A percentile compares a stretch with the other conserved stretches of the same genome.
Conservation (phyloP, 148 eudicot species). For the Rhododendron ferrugineum region DNA sequence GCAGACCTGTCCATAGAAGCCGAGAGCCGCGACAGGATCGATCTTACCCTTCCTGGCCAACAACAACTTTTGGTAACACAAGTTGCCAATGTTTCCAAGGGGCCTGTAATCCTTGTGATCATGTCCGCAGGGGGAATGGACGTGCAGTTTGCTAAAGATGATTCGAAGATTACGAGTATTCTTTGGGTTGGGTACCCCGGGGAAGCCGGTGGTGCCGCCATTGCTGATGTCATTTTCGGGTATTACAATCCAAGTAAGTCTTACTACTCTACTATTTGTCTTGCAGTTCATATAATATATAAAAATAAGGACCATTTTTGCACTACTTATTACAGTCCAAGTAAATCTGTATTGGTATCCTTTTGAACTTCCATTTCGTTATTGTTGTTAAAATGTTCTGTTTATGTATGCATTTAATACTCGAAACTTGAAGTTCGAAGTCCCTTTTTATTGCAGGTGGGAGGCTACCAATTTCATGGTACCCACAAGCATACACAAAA, state of each 20-base stretch:
- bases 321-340: background rate
- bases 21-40: slow-evolving; percentile 39
- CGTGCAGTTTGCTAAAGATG: slow-evolving; percentile 32
- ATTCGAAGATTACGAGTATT: slow-evolving; percentile 44
- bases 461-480: slow-evolving; percentile 67
- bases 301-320: background rate
- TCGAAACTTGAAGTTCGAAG: background rate
- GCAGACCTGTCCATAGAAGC: slow-evolving; percentile 48
- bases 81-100: slow-evolving; percentile 38
- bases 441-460: slow-evolving; percentile 37
- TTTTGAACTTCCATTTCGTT: background rate
- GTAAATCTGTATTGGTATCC: background rate
- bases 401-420: background rate
- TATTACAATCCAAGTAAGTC: slow-evolving; percentile 54
- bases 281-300: background rate
- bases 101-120: slow-evolving; percentile 49
- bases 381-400: background rate
- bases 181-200: slow-evolving; percentile 73
- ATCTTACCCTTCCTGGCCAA: slow-evolving; percentile 44
- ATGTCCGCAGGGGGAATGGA: slow-evolving; percentile 56
- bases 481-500: slow-evolving; percentile 50
- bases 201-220: slow-evolving; percentile 54
- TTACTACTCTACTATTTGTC: background rate
- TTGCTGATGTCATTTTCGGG: slow-evolving; percentile 54
- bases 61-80: slow-evolving; percentile 37